These are phyloP conservation scores for Picochlorum costavermella DNA, from an alignment of 139 green algal species.

Conservation along the genomic window DNA sequence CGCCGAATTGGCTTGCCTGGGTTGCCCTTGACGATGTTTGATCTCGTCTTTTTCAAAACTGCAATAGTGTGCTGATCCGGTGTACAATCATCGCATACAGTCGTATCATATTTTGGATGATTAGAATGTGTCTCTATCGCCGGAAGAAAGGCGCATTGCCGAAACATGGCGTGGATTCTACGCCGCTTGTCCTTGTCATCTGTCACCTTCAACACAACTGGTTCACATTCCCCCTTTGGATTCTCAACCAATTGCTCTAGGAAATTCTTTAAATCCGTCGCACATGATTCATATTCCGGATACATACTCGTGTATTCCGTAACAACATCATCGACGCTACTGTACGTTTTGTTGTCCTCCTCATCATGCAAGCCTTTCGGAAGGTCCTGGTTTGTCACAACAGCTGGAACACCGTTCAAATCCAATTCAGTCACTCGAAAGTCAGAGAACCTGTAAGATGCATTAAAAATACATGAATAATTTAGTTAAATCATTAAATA, in stretches of 20 bases:
- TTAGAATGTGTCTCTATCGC: conserved; percentile 9
- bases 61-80: background rate
- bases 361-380: background rate
- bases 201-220: conserved; percentile 29
- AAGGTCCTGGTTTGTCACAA: conserved; percentile 29
- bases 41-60: background rate
- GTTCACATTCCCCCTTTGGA: background rate
- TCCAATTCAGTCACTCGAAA: conserved; percentile 79
- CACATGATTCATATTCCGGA: background rate
- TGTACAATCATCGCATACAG: too few species aligned
- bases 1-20: conserved; percentile 3
- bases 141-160: background rate
- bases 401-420: conserved; percentile 38
- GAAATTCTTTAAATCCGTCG: background rate
- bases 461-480: conserved; percentile 3
- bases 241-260: background rate
- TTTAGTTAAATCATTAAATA: background rate
- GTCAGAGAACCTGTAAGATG: conserved; percentile 57
- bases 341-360: background rate
- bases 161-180: conserved; percentile 12
- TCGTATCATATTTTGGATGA: background rate
- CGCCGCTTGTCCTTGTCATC: conserved; percentile 29
- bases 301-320: background rate
- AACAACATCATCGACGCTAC: background rate
- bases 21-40: conserved; percentile 14